Percentiles rank a stretch among this genome's conserved stretches.
phyloP scores from a whole-genome alignment of 129 eudicot genomes.

The Helianthus tuberosus region DNA sequence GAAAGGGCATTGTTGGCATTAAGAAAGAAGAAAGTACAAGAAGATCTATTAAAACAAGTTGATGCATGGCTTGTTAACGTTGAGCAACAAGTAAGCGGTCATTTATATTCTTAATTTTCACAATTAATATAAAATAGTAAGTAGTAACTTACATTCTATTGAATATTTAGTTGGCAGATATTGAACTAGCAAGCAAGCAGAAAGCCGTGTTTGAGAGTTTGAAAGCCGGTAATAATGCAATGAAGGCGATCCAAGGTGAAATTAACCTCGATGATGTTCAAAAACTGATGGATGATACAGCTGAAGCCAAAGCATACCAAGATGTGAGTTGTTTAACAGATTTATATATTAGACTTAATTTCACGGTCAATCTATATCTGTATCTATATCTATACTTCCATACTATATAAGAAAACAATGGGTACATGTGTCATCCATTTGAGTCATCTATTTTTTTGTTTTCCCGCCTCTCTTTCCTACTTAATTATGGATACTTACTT shows the following conservation, averaged over 20 bases:
- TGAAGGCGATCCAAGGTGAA: constrained; percentile 94
- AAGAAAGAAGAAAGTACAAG: constrained; percentile 93
- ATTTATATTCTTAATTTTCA: background rate
- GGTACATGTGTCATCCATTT: too few relatives aligned
- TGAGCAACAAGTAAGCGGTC: constrained; percentile 87
- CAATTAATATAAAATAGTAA: background rate
- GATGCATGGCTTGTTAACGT: constrained; percentile 92
- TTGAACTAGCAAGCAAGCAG: constrained; percentile 94
- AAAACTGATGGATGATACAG: constrained; percentile 98
- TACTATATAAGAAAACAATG: too few relatives aligned
- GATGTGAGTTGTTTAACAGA: constrained; percentile 56
- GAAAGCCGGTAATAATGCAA: constrained; percentile 83
- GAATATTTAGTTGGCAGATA: constrained; percentile 86
- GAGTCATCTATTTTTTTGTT: too few relatives aligned
- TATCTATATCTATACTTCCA: too few relatives aligned
- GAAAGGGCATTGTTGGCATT: constrained; percentile 88
- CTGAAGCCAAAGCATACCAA: constrained; percentile 97
- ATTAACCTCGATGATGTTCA: constrained; percentile 94
- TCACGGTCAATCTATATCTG: too few relatives aligned
- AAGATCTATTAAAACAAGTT: constrained; percentile 88
- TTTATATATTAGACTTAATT: too few relatives aligned
- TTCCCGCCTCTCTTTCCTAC: too few relatives aligned
- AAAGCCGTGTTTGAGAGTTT: constrained; percentile 98
- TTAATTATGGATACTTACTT: too few relatives aligned
- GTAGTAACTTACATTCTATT: background rate